Evolutionary conservation across 306 rosid genomes (phyloP).

Genomic region (Canavalia gladiata): DNA sequence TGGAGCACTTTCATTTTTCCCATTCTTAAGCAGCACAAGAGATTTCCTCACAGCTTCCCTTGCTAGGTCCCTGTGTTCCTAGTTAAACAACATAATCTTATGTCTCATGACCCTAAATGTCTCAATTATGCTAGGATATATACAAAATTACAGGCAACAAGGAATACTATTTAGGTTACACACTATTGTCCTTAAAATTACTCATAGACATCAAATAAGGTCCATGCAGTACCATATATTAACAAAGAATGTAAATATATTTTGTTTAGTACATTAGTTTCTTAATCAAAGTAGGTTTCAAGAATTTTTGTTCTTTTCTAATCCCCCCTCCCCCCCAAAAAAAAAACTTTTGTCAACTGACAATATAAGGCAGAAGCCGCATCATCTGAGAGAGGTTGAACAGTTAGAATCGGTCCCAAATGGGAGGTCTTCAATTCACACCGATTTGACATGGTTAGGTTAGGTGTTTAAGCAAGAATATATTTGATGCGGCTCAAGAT

Average conservation of each 20-base stretch:
- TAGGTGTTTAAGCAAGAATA: background rate
- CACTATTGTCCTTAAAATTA: background rate
- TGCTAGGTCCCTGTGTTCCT: slow-evolving; percentile 91
- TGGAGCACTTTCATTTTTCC: slow-evolving; percentile 71
- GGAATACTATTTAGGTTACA: slow-evolving; percentile 2
- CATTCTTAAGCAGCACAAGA: slow-evolving; percentile 89
- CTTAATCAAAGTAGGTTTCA: background rate
- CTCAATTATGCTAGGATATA: slow-evolving; percentile 40
- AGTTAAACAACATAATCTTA: slow-evolving; percentile 44
- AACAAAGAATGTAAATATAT: background rate
- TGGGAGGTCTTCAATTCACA: slow-evolving; percentile 24
- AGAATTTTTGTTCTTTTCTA: background rate
- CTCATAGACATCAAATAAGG: background rate
- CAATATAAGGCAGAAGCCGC: background rate
- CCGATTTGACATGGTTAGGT: background rate
- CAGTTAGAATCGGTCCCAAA: background rate
- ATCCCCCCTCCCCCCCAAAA: too few relatives aligned
- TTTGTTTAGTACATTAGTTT: slow-evolving; percentile 11
- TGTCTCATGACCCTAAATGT: slow-evolving; percentile 30
- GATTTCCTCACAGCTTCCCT: slow-evolving; percentile 98
- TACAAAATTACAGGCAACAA: slow-evolving; percentile 35
- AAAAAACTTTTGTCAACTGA: background rate
- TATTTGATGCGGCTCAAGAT: background rate
- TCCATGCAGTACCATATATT: slow-evolving; percentile 1
- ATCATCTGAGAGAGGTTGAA: background rate